phyloP scores from a whole-genome alignment of 176 grass and related monocot genomes.

The Avena eriantha region DNA sequence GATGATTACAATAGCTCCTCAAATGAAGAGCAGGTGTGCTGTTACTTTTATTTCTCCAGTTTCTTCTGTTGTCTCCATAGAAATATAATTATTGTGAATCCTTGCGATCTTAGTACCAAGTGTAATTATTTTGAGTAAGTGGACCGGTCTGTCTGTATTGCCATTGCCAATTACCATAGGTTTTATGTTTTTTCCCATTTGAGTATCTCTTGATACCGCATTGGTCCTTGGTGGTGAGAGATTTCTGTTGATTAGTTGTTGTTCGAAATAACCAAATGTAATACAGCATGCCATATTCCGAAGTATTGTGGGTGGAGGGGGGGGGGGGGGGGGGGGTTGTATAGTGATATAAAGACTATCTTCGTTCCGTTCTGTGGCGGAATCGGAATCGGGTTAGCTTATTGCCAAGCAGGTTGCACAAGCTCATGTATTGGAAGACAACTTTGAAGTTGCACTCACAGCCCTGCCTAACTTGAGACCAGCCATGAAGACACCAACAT shows the following conservation, averaged over 20 bases:
- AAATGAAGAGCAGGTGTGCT: slow-evolving; percentile 79
- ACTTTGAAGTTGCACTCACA: background rate
- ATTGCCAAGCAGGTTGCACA: background rate
- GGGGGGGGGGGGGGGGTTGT: background rate
- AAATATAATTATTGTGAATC: background rate
- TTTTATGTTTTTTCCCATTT: slow-evolving; percentile 23
- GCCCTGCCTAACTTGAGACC: slow-evolving; percentile 5
- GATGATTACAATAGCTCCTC: slow-evolving; percentile 72
- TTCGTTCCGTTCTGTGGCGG: background rate
- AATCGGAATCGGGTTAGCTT: background rate
- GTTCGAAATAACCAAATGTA: slow-evolving; percentile 24
- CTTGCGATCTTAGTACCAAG: background rate
- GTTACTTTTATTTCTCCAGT: slow-evolving; percentile 30
- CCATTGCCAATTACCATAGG: background rate
- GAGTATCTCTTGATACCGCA: background rate
- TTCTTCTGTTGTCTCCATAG: background rate
- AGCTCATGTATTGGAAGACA: background rate
- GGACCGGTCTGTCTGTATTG: background rate
- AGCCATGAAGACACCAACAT: background rate
- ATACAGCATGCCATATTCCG: slow-evolving; percentile 8
- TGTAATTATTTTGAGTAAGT: background rate
- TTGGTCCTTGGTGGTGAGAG: background rate
- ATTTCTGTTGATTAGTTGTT: slow-evolving; percentile 28
- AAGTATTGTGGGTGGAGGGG: background rate
- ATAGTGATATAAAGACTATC: background rate